Percentiles rank a stretch among this genome's conserved stretches.
Conservation (phyloP, 2,329 filamentous ascomycete species). For the Ophiocordyceps unilateralis region DNA sequence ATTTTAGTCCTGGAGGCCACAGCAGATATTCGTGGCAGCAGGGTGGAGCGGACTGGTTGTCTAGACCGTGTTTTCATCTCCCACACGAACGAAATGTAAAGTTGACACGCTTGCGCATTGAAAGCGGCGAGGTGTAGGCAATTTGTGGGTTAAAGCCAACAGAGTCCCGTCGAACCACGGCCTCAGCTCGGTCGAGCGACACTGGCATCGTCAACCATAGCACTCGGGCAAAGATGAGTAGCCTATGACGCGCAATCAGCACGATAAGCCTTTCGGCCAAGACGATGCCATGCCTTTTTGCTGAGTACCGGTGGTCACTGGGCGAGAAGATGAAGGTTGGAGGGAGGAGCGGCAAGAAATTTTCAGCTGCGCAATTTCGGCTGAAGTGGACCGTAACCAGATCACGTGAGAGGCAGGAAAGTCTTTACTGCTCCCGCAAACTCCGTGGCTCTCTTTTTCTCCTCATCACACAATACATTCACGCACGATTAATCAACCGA, state of each 20-base stretch:
- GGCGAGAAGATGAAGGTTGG: no score
- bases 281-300: no score
- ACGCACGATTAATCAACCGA: slow-evolving; percentile 46
- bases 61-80: slow-evolving; percentile 49
- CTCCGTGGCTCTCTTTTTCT: slow-evolving; percentile 10
- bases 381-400: background rate
- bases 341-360: background rate
- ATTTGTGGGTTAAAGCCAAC: slow-evolving; percentile 27
- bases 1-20: slow-evolving; percentile 46
- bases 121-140: slow-evolving; percentile 43
- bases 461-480: slow-evolving; percentile 25
- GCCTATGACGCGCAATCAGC: no score
- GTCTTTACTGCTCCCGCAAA: slow-evolving; percentile 1
- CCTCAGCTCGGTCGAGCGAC: background rate
- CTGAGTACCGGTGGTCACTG: background rate
- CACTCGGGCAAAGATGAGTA: no score
- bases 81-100: slow-evolving; percentile 40
- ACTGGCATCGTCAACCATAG: background rate
- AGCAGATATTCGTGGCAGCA: slow-evolving; percentile 36
- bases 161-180: background rate
- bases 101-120: slow-evolving; percentile 42
- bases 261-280: no score
- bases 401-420: background rate
- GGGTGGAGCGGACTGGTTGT: slow-evolving; percentile 53
- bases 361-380: background rate